Conservation (phyloP, 208 protist genomes). For the Acanthamoeba sp. region DNA sequence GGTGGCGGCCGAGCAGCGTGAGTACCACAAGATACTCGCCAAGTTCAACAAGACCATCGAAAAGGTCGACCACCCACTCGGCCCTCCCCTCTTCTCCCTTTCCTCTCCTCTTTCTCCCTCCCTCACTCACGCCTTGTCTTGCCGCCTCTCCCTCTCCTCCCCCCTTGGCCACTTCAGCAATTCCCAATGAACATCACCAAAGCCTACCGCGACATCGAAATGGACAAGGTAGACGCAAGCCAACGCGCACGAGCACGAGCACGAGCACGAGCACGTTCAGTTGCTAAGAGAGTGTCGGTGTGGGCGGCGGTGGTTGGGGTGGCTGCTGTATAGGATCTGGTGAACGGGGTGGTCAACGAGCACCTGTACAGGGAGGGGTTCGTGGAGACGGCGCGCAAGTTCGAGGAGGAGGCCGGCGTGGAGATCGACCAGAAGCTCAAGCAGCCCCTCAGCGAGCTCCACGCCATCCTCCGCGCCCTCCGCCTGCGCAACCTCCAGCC, state of each 20-base stretch:
- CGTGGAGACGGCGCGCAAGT: constrained; percentile 14
- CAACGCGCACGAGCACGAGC: neutral
- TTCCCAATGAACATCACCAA: constrained; percentile 64
- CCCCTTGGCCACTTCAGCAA: neutral
- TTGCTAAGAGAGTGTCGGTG: too few species aligned
- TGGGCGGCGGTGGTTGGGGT: too few species aligned
- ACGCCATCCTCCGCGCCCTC: constrained; percentile 39
- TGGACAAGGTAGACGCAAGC: constrained; percentile 20
- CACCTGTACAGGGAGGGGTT: constrained; percentile 55
- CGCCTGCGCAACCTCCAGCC: constrained; percentile 23
- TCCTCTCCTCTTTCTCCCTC: neutral
- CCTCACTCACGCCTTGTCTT: neutral
- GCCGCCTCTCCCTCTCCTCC: neutral
- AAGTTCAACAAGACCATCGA: constrained; percentile 74
- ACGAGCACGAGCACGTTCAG: neutral
- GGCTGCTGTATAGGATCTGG: neutral
- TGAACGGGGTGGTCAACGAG: constrained; percentile 31
- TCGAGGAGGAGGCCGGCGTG: constrained; percentile 46
- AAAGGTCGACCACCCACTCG: neutral
- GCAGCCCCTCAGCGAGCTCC: neutral
- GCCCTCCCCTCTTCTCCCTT: neutral
- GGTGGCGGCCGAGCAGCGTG: constrained; percentile 42
- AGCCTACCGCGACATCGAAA: constrained; percentile 61
- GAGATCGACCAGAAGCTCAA: neutral
- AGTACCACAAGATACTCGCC: constrained; percentile 71